Base-by-base conservation (phyloP, 768 basidiomycete species). In the Candolleomyces efflorescens region DNA sequence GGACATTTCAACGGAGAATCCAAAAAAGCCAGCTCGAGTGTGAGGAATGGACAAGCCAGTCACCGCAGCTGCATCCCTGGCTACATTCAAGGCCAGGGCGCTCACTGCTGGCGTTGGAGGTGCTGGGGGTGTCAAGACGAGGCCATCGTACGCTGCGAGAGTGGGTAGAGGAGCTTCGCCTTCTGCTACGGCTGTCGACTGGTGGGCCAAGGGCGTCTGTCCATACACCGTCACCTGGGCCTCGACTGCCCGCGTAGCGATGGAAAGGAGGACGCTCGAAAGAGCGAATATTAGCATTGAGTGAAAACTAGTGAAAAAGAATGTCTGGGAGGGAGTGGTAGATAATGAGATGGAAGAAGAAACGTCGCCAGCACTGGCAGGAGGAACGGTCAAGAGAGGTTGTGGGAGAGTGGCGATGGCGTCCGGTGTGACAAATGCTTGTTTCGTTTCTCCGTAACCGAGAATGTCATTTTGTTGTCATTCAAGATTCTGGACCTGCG, bases 1-100 rank as follows among this genome's bases (percentile, higher is more conserved):
- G 20, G 82, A 84, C 73, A 86, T 76, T 68, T 88, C 86, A 36
- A 87, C 73, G 1, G 78, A 80, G 61, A 86, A 87, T 0, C 86
- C 86, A 54, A 27, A 67, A 58, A 79, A 79, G 1, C 67, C 44
- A 2, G 57, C 13, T 20, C 50, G 50, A 6, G 58, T 53, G 49
- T 58, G 57, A 15, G 50, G 50, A 20, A 58, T 58, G 5, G 57
- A 58, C 37, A 58, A 23, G 39, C 67, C 66, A 13, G 60, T 56
- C 27, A 75, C 71, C 17, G 60, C 65, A 6, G 63, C 63, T 36
- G 71, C 76, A 47, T 65, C 68, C 9, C 60, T 59, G 54, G 73
- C 68, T 18, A 86, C 68, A 53, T 75, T 69, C 1, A 87, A 60
- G 15, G 68, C 68, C 60, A 83, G 84, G 22, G 73, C 68, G 17